Evolutionary conservation across 371 early-diverging fungal species (phyloP).

Genomic region (Mucor lusitanicus): DNA sequence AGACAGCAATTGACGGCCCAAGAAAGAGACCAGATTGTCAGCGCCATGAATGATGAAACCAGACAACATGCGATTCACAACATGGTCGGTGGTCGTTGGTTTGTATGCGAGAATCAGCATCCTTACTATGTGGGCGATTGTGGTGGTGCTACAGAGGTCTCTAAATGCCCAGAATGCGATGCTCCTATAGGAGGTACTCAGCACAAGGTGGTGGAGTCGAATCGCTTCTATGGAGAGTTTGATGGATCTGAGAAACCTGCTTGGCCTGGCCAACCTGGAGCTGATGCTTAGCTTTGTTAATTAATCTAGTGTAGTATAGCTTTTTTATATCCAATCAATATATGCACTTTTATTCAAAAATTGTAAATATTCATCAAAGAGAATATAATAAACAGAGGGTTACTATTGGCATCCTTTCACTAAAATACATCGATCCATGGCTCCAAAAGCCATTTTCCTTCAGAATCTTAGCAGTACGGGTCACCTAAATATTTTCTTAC

Average conservation of each 20-base stretch:
- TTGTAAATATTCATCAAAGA: no score
- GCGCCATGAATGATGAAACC: conserved; percentile 52
- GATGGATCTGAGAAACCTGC: conserved; percentile 49
- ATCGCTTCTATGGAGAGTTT: conserved; percentile 58
- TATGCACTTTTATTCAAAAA: no score
- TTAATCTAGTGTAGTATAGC: no score
- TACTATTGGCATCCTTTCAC: no score
- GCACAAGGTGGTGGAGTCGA: conserved; percentile 43
- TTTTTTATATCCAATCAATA: no score
- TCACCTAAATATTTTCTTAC: no score
- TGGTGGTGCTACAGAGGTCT: conserved; percentile 52
- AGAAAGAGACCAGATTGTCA: conserved; percentile 38
- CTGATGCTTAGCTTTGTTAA: background rate
- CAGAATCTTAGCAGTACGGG: no score
- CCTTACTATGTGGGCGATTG: conserved; percentile 57
- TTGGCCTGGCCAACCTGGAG: conserved; percentile 48
- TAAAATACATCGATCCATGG: no score
- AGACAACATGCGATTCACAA: conserved; percentile 23
- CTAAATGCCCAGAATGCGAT: conserved; percentile 49
- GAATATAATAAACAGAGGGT: no score
- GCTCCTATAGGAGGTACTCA: conserved; percentile 45
- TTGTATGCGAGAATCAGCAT: conserved; percentile 51
- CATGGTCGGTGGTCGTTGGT: conserved; percentile 56
- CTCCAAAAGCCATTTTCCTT: no score
- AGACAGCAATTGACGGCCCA: conserved; percentile 27